phyloP scores from a whole-genome alignment of 2,329 filamentous ascomycete species.

The Trichothecium roseum region DNA sequence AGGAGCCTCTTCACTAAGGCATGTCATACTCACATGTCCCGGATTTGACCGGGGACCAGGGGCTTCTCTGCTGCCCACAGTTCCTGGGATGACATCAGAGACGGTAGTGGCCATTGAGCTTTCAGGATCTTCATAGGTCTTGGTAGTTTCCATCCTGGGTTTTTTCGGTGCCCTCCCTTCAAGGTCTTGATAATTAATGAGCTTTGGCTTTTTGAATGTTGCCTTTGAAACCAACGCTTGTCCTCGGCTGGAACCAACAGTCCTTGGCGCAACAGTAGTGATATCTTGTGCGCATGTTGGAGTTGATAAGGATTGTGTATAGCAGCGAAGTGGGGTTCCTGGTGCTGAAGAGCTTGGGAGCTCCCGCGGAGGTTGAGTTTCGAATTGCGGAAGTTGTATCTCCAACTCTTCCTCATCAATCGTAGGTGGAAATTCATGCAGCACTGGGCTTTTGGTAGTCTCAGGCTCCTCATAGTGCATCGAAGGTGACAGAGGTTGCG shows the following conservation, averaged over 20 bases:
- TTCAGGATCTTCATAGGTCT: background rate
- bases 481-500: background rate
- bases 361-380: background rate
- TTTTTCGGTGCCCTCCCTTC: no score
- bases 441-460: no score
- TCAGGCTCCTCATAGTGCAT: conserved; percentile 3
- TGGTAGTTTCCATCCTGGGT: conserved; percentile 3
- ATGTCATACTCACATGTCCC: conserved; percentile 1
- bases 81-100: background rate
- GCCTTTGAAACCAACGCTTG: no score
- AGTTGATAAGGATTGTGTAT: conserved; percentile 5
- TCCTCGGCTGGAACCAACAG: no score
- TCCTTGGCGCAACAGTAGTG: conserved; percentile 7
- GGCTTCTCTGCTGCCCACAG: background rate
- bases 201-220: no score
- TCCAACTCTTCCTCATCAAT: conserved; percentile 24
- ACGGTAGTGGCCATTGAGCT: no score
- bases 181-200: no score
- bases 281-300: conserved; percentile 14
- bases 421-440: no score
- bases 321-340: background rate
- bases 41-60: background rate
- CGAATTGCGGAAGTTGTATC: conserved; percentile 19
- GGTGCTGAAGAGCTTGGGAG: background rate
- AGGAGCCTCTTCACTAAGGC: no score